Percentiles rank a stretch among this genome's conserved stretches.
These are phyloP conservation scores for Spathaspora sp. DNA, from an alignment of 805 yeast genomes.

Conservation along the genomic window DNA sequence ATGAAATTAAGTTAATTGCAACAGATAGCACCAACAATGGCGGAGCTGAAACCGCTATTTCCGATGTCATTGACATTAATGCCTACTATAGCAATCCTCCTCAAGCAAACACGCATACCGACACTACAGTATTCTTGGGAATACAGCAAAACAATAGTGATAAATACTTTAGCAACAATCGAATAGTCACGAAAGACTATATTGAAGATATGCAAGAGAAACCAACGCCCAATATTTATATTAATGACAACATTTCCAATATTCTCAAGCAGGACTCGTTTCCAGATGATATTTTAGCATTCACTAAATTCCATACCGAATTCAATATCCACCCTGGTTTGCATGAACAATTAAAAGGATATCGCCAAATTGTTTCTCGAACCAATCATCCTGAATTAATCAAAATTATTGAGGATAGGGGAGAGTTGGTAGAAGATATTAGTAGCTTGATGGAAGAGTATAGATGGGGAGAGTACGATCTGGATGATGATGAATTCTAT, in stretches of 20 bases:
- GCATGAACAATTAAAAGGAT: conserved; percentile 25
- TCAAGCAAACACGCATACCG: background rate
- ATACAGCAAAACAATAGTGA: background rate
- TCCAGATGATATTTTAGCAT: conserved; percentile 17
- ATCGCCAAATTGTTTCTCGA: conserved; percentile 17
- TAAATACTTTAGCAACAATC: conserved; percentile 10
- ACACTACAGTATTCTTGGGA: conserved; percentile 3
- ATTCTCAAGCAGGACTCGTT: conserved; percentile 24
- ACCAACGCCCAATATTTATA: conserved; percentile 5
- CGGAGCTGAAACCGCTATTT: conserved; percentile 1
- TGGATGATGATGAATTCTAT: conserved; percentile 20
- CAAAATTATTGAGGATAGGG: conserved; percentile 28
- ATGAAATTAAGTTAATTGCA: conserved; percentile 23
- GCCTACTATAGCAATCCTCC: conserved; percentile 5
- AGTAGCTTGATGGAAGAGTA: conserved; percentile 29
- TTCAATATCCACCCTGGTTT: conserved; percentile 22
- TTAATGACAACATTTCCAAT: conserved; percentile 13
- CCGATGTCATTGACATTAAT: conserved; percentile 9
- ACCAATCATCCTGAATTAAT: conserved; percentile 6
- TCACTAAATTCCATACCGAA: conserved; percentile 13
- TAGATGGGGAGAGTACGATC: conserved; percentile 25
- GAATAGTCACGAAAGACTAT: conserved; percentile 6
- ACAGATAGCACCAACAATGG: background rate
- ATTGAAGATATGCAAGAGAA: conserved; percentile 3
- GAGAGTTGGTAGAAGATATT: conserved; percentile 33